Evolutionary conservation across 805 yeast species (phyloP).

Genomic region (Candida ponderosae): DNA sequence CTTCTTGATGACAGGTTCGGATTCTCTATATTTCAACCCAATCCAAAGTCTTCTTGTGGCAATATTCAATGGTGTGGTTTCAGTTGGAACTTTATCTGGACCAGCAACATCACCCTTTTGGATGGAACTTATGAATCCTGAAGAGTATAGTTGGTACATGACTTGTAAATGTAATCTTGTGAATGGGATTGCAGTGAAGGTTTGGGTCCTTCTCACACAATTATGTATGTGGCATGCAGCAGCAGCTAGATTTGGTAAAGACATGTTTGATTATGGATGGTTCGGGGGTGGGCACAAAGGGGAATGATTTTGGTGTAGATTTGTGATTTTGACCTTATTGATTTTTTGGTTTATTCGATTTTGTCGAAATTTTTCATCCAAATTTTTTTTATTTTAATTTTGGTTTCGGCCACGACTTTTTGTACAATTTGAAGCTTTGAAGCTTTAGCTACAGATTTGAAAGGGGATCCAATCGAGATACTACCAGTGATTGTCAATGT

Average conservation of each 20-base stretch:
- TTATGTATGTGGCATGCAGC: constrained; percentile 86
- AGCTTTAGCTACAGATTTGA: too few species aligned
- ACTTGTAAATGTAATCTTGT: constrained; percentile 76
- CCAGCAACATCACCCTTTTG: constrained; percentile 81
- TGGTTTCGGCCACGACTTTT: too few species aligned
- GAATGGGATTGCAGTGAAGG: constrained; percentile 77
- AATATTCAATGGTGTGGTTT: constrained; percentile 80
- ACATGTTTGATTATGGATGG: constrained; percentile 46
- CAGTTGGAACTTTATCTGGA: constrained; percentile 71
- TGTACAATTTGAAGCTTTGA: too few species aligned
- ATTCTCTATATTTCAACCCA: constrained; percentile 80
- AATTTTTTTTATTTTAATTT: too few species aligned
- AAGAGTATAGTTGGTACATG: constrained; percentile 77
- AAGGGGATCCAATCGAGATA: too few species aligned
- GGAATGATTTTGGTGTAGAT: too few species aligned
- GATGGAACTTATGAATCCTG: constrained; percentile 80
- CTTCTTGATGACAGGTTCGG: constrained; percentile 65
- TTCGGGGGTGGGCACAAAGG: too few species aligned
- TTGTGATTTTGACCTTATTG: too few species aligned
- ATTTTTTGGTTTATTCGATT: too few species aligned
- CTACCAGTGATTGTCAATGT: too few species aligned
- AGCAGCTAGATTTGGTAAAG: constrained; percentile 76
- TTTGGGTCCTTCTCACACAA: constrained; percentile 65
- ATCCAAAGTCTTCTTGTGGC: constrained; percentile 86
- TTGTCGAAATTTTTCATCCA: too few species aligned